These are phyloP conservation scores for Solanum hybrid DNA, from an alignment of 305 asterid species.

Conservation along the genomic window DNA sequence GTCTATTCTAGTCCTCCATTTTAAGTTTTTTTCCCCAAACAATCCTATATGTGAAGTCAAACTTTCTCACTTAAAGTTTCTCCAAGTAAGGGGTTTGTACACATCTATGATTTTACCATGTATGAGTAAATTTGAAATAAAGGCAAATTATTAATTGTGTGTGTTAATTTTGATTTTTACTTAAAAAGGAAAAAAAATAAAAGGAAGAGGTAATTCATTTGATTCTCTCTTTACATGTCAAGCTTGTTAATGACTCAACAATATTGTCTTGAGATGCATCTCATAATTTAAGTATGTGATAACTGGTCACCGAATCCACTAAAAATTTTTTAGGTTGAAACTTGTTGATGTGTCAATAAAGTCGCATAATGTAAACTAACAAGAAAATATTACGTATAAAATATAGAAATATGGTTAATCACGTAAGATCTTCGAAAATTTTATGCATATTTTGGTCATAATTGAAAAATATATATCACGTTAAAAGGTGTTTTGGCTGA, in stretches of 20 bases:
- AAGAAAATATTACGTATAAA: background rate
- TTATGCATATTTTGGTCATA: background rate
- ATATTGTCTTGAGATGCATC: background rate
- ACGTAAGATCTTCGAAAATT: no score
- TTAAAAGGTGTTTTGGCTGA: background rate
- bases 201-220: background rate
- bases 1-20: background rate
- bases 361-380: background rate
- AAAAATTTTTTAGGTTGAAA: background rate
- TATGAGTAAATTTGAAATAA: background rate
- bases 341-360: background rate
- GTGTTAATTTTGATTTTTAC: background rate
- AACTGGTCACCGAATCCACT: no score
- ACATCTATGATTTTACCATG: background rate
- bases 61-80: background rate
- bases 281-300: background rate
- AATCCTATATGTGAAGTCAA: background rate
- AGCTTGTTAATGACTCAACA: background rate
- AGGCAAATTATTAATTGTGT: background rate
- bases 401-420: background rate
- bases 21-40: background rate
- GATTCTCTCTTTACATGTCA: background rate
- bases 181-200: background rate
- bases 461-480: background rate
- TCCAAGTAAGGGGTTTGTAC: background rate